phyloP scores from a whole-genome alignment of 768 basidiomycete genomes.

The Leccinum disarticulatum region DNA sequence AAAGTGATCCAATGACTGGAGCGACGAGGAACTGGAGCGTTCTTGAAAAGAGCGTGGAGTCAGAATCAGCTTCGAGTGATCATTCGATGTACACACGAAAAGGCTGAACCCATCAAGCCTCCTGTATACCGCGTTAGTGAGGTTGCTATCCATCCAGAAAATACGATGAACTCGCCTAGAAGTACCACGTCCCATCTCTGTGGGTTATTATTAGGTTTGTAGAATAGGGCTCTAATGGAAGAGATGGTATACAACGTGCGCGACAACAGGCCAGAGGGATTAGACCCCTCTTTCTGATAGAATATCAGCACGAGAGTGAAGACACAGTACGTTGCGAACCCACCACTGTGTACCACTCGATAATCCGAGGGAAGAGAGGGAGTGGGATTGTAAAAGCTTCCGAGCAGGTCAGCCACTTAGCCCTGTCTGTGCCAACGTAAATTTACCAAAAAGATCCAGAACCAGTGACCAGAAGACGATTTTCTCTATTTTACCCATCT shows the following conservation, averaged over 20 bases:
- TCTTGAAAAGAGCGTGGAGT: conserved; percentile 42
- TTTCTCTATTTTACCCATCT: conserved; percentile 69
- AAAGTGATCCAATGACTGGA: conserved; percentile 77
- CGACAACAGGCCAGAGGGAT: conserved; percentile 70
- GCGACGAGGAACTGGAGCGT: conserved; percentile 83
- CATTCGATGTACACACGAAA: conserved; percentile 64
- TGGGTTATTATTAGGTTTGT: conserved; percentile 57
- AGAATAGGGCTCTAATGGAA: conserved; percentile 61
- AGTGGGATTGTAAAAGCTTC: conserved; percentile 91
- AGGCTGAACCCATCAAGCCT: conserved; percentile 91
- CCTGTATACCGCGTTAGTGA: conserved; percentile 39
- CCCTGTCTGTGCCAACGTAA: too few species aligned
- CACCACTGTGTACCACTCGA: conserved; percentile 86
- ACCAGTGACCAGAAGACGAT: conserved; percentile 90
- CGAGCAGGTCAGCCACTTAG: conserved; percentile 14
- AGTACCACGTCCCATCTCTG: conserved; percentile 93
- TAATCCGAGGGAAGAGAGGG: conserved; percentile 97
- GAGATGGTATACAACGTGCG: conserved; percentile 69
- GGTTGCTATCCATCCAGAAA: background rate
- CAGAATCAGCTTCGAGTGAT: conserved; percentile 35
- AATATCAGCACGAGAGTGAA: background rate
- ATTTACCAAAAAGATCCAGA: conserved; percentile 77
- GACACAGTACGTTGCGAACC: conserved; percentile 17
- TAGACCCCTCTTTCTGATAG: conserved; percentile 65
- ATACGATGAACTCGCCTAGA: conserved; percentile 53